Evolutionary conservation across 2,329 filamentous ascomycete genomes (phyloP).

Genomic region (Epichloe gansuensis): DNA sequence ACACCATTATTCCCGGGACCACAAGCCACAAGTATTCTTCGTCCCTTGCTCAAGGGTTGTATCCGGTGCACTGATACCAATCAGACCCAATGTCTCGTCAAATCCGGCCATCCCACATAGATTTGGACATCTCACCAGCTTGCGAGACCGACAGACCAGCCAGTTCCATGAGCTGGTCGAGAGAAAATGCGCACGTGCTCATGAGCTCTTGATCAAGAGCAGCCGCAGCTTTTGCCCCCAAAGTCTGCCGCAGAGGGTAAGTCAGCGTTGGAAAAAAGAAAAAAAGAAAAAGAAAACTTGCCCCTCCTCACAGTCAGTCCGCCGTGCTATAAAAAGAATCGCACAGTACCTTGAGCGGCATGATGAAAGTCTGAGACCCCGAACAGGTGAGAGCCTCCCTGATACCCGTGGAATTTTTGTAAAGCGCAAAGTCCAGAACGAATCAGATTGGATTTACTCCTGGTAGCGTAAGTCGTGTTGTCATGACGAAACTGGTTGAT

Average conservation of each 20-base stretch:
- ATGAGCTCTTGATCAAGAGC: slow-evolving; percentile 91
- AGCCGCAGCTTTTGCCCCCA: slow-evolving; percentile 76
- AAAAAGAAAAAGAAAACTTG: too few species aligned
- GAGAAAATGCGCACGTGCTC: slow-evolving; percentile 74
- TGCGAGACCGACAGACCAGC: slow-evolving; percentile 89
- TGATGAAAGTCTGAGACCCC: not conserved
- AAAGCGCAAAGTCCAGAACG: not conserved
- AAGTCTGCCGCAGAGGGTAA: slow-evolving; percentile 45
- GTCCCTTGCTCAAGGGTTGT: slow-evolving; percentile 62
- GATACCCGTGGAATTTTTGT: not conserved
- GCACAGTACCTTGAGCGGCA: not conserved
- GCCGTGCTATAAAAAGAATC: not conserved
- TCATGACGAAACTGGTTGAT: too few species aligned
- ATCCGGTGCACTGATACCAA: slow-evolving; percentile 58
- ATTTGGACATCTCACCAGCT: slow-evolving; percentile 44
- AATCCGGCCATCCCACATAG: not conserved
- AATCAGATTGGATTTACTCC: too few species aligned
- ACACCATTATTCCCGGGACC: slow-evolving; percentile 66
- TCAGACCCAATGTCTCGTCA: not conserved
- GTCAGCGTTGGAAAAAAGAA: slow-evolving; percentile 2
- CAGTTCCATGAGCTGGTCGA: slow-evolving; percentile 96
- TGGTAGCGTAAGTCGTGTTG: not conserved
- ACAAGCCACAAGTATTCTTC: slow-evolving; percentile 73
- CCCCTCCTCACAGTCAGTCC: not conserved
- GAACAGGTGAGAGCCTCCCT: not conserved